Conservation (phyloP, 352 stramenopile species). For the Hyaloperonospora arabidopsidis region DNA sequence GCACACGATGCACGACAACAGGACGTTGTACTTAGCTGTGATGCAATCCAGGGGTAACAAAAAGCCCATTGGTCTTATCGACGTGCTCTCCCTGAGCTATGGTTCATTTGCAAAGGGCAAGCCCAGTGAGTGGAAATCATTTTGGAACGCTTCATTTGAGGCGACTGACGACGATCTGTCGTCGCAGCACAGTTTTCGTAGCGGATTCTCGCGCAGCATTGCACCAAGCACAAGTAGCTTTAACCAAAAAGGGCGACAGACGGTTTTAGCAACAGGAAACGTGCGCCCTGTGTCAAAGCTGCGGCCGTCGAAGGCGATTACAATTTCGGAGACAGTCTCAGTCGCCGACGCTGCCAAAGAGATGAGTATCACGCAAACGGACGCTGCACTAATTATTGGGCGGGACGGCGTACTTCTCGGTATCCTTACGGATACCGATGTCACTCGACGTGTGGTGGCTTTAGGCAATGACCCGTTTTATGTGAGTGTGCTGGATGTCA, state of each 20-base stretch:
- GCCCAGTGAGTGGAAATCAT: constrained; percentile 82
- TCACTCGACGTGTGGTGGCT: constrained; percentile 78
- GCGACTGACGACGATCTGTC: constrained; percentile 62
- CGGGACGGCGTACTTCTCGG: constrained; percentile 84
- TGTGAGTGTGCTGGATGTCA: constrained; percentile 75
- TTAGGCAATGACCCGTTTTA: constrained; percentile 80
- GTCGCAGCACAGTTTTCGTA: constrained; percentile 78
- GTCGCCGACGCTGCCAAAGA: constrained; percentile 87
- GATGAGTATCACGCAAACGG: constrained; percentile 85
- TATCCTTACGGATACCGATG: constrained; percentile 93
- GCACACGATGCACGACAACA: constrained; percentile 85
- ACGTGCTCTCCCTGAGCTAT: constrained; percentile 84
- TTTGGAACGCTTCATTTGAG: constrained; percentile 87
- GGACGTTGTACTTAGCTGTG: constrained; percentile 78
- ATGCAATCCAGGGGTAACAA: constrained; percentile 60
- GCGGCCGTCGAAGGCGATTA: constrained; percentile 84
- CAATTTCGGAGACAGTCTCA: constrained; percentile 73
- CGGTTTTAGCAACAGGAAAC: constrained; percentile 60
- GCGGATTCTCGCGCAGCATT: constrained; percentile 54
- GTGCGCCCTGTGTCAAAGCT: constrained; percentile 88
- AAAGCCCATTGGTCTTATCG: constrained; percentile 70
- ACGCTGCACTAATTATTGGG: constrained; percentile 90
- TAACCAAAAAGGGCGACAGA: constrained; percentile 38
- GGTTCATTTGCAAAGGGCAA: constrained; percentile 84
- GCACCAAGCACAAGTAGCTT: constrained; percentile 29